phyloP scores from a whole-genome alignment of 1,284 basidiomycete species.

The Fomitopsis palustris region DNA sequence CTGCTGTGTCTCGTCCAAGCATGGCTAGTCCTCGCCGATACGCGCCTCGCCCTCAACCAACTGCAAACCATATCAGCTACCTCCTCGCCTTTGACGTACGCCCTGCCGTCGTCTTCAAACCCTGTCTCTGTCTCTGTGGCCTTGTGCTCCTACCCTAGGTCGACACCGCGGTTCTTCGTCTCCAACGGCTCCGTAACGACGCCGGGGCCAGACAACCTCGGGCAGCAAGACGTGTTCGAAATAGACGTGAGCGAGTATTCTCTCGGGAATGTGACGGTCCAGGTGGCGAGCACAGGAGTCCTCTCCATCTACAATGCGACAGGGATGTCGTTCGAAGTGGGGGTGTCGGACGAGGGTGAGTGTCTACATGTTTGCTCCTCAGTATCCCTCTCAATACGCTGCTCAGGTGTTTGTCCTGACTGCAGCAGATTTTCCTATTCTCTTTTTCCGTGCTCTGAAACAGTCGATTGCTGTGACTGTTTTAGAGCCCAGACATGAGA shows the following conservation, averaged over 20 bases:
- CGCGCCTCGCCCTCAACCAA: conserved; percentile 17
- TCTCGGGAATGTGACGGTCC: conserved; percentile 52
- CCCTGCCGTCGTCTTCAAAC: conserved; percentile 32
- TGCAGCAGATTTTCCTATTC: neutral
- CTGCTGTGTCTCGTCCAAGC: conserved; percentile 21
- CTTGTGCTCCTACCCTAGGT: conserved; percentile 41
- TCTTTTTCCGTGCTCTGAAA: neutral
- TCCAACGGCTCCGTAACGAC: conserved; percentile 45
- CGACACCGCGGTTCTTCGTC: conserved; percentile 48
- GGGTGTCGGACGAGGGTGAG: conserved; percentile 51
- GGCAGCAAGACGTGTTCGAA: conserved; percentile 46
- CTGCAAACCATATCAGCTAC: conserved; percentile 16
- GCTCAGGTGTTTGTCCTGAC: neutral
- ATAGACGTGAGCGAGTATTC: conserved; percentile 46
- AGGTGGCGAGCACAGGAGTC: conserved; percentile 41
- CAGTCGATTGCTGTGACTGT: neutral
- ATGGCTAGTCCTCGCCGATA: conserved; percentile 18
- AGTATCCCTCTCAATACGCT: neutral
- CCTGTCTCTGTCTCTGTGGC: conserved; percentile 54
- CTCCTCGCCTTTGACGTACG: conserved; percentile 23
- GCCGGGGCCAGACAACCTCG: conserved; percentile 37
- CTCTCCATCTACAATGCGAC: conserved; percentile 44
- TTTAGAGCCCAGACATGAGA: neutral
- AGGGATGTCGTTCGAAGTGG: conserved; percentile 49
- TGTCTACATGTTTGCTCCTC: neutral